Percentiles rank a stretch among this genome's conserved stretches.
Evolutionary conservation across 2,329 filamentous ascomycete species (phyloP).

Genomic region (Dactylonectria estremocensis): DNA sequence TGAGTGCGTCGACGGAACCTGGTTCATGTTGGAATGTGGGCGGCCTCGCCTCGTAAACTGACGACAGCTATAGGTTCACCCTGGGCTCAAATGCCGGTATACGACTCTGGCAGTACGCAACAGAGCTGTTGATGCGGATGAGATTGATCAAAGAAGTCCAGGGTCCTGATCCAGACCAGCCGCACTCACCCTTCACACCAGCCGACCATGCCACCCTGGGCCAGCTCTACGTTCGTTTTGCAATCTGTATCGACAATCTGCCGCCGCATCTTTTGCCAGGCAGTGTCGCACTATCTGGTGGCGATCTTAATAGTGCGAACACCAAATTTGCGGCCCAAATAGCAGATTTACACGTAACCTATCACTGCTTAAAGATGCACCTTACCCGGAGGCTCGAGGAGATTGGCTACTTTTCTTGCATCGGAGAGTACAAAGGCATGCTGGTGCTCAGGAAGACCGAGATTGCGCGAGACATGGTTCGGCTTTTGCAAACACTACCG

Average conservation of each 20-base stretch:
- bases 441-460: constrained; percentile 53
- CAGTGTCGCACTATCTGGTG: not conserved
- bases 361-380: constrained; percentile 40
- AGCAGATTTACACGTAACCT: constrained; percentile 1
- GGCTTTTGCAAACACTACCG: constrained; percentile 56
- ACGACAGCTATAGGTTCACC: not conserved
- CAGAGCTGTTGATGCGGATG: constrained; percentile 1
- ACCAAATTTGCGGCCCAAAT: not conserved
- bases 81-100: not conserved
- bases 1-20: constrained; percentile 4
- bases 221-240: not conserved
- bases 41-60: not conserved
- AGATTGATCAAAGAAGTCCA: not conserved
- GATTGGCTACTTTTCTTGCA: constrained; percentile 14
- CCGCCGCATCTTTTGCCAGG: not conserved
- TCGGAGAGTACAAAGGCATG: constrained; percentile 24
- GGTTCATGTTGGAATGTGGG: not conserved
- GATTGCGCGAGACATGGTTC: constrained; percentile 59
- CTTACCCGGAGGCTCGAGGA: constrained; percentile 36
- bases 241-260: constrained; percentile 1
- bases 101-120: constrained; percentile 6
- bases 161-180: not conserved
- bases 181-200: not conserved
- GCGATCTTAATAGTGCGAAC: too few species aligned
- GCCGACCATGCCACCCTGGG: not conserved